A percentile compares a stretch with the other conserved stretches of the same genome.
These are phyloP conservation scores for Gossypium gossypioides DNA, from an alignment of 441 rosid genomes.

Conservation along the genomic window DNA sequence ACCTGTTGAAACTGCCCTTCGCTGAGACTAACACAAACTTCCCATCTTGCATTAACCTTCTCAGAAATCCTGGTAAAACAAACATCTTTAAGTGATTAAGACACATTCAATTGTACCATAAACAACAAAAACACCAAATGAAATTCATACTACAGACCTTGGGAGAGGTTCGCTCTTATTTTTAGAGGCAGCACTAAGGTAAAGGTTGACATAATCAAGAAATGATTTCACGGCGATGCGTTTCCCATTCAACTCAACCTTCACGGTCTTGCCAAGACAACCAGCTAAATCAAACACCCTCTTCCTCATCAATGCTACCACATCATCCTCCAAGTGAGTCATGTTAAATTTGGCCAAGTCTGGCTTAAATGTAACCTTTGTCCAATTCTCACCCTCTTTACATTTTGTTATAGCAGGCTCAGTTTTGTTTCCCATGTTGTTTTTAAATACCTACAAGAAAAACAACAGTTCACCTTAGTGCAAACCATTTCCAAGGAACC, in stretches of 20 bases:
- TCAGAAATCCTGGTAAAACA: constrained; percentile 45
- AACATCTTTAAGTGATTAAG: background rate
- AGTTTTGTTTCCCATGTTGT: constrained; percentile 77
- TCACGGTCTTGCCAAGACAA: constrained; percentile 85
- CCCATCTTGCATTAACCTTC: constrained; percentile 80
- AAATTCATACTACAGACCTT: constrained; percentile 31
- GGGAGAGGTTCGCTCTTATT: constrained; percentile 31
- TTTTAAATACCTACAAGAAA: constrained; percentile 54
- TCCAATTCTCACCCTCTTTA: constrained; percentile 71
- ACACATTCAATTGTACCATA: background rate
- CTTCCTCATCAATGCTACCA: constrained; percentile 82
- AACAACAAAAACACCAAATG: background rate
- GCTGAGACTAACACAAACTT: constrained; percentile 63
- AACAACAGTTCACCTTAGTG: background rate
- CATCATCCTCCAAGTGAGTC: constrained; percentile 76
- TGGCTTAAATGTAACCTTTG: constrained; percentile 79
- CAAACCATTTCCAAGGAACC: background rate
- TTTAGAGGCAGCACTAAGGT: constrained; percentile 46
- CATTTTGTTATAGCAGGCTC: constrained; percentile 58
- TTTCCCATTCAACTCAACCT: constrained; percentile 74
- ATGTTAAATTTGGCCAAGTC: constrained; percentile 74
- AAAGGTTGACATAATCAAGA: constrained; percentile 63
- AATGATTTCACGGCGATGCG: constrained; percentile 67
- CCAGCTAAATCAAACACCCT: constrained; percentile 89
- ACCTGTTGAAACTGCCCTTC: constrained; percentile 99